A percentile compares a stretch with the other conserved stretches of the same genome.
phyloP scores from a whole-genome alignment of 352 stramenopile genomes.

The Blastocystis sp. region DNA sequence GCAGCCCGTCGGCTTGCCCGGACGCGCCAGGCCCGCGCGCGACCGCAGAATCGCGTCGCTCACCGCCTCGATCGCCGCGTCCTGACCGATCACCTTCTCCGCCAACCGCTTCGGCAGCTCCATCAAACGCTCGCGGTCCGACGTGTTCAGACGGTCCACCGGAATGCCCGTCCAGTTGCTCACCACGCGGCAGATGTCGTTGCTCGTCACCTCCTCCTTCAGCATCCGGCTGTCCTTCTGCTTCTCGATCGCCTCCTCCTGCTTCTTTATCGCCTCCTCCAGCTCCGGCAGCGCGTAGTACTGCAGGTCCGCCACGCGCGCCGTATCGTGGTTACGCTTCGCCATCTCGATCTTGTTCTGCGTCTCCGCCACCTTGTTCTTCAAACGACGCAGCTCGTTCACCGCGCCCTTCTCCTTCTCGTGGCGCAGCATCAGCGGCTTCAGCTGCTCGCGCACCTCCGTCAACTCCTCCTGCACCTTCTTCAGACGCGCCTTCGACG shows the following conservation, averaged over 20 bases:
- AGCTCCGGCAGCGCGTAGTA: slow-evolving; percentile 90
- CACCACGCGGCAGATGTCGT: slow-evolving; percentile 85
- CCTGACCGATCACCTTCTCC: slow-evolving; percentile 87
- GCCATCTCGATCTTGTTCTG: slow-evolving; percentile 88
- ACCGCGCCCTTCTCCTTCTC: slow-evolving; percentile 85
- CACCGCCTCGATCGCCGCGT: slow-evolving; percentile 85
- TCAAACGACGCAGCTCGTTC: slow-evolving; percentile 86
- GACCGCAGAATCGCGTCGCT: slow-evolving; percentile 85
- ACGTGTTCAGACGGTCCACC: slow-evolving; percentile 79
- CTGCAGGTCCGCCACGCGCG: slow-evolving; percentile 88
- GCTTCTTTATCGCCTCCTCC: slow-evolving; percentile 76
- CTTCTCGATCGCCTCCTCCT: slow-evolving; percentile 75
- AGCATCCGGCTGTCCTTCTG: slow-evolving; percentile 71
- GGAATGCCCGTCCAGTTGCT: slow-evolving; percentile 85
- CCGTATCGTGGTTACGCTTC: slow-evolving; percentile 88
- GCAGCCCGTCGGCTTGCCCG: slow-evolving; percentile 84
- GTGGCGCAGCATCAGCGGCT: slow-evolving; percentile 83
- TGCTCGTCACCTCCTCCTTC: slow-evolving; percentile 80
- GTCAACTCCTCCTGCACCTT: slow-evolving; percentile 86
- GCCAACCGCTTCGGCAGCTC: slow-evolving; percentile 81
- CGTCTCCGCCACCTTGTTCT: slow-evolving; percentile 85
- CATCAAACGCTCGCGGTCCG: slow-evolving; percentile 79
- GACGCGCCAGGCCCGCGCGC: slow-evolving; percentile 82
- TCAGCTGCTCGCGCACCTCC: slow-evolving; percentile 85
- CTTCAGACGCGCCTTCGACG: slow-evolving; percentile 84